Evolutionary conservation across 2,329 filamentous ascomycete species (phyloP), one percentile per base, ranked within the genome.

Genomic region (Xylaria sp.): DNA sequence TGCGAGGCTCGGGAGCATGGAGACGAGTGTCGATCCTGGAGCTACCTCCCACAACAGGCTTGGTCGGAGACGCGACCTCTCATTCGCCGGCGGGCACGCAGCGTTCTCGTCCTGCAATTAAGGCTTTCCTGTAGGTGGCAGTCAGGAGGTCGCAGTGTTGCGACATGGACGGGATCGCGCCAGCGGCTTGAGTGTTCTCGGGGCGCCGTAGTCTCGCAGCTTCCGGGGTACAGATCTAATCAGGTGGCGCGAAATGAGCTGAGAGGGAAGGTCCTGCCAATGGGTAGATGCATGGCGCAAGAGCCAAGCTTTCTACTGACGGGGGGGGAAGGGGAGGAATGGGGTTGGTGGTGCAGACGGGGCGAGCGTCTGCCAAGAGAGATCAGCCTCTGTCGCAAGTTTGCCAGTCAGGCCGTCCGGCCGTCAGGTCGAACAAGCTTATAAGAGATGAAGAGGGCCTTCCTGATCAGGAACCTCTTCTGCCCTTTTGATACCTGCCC

Each of bases 21-120:
- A 38, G 42, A 48, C 42, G 52, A 55, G 40, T 63, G 59, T 50
- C 58, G 60, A 63, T 63, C 60, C 40, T 18, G 60, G 56, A 46
- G 54, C 39, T 52, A 58, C 59, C 56, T 58, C 56, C 59, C 57
- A 22, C 40, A 61, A 58, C 44, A n/a, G 50, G 56, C 48, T 60
- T 59, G 50, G 56, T 55, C 43, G 41, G 45, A n/a, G 44, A 39
- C 54, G 22, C 47, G 39, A 24, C 19, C 24, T 52, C 26, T 42
- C 24, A 60, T 54, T 60, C 40, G 52, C 45, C 34, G 40, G 41
- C 43, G 29, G 40, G n/a, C 11, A 49, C n/a, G 56, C 17, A 13
- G 13, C 24, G 19, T 50, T 51, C 29, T 43, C 40, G 49, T 54
- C 56, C 44, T 56, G 57, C 45, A 56, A 46, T 50, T 34, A 46